Evolutionary conservation across 108 stramenopile species (phyloP).

Genomic region (Nitzschia palea): DNA sequence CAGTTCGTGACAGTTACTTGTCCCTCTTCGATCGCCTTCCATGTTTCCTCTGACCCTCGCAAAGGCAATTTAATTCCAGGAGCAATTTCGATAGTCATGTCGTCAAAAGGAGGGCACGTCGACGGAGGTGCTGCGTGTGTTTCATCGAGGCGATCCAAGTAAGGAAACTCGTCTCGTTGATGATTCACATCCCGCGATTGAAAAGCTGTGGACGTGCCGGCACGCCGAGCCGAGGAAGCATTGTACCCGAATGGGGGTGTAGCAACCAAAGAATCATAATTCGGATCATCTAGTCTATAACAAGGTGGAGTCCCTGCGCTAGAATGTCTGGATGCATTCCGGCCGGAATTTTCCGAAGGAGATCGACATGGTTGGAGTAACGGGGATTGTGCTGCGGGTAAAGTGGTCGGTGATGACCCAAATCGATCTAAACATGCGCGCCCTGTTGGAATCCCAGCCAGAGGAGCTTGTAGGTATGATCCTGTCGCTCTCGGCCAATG

Average conservation of each 20-base stretch:
- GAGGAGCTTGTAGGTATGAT: not conserved
- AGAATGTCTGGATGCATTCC: too few species aligned
- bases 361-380: too few species aligned
- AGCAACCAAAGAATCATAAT: too few species aligned
- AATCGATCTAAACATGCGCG: not conserved
- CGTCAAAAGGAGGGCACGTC: not conserved
- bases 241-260: not conserved
- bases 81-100: conserved; percentile 11
- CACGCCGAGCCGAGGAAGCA: not conserved
- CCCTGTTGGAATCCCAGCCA: not conserved
- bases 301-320: too few species aligned
- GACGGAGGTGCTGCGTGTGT: not conserved
- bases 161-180: not conserved
- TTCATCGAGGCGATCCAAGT: not conserved
- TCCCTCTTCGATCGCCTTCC: conserved; percentile 18
- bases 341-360: too few species aligned
- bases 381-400: too few species aligned
- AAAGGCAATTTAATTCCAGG: conserved; percentile 21
- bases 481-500: not conserved
- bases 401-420: too few species aligned
- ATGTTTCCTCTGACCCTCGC: conserved; percentile 21
- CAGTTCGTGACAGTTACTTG: not conserved
- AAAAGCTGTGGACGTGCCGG: not conserved
- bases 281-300: too few species aligned
- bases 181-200: not conserved